Base-by-base conservation (phyloP, 768 basidiomycete species). In the Tubosaeta brunneosetosa region DNA sequence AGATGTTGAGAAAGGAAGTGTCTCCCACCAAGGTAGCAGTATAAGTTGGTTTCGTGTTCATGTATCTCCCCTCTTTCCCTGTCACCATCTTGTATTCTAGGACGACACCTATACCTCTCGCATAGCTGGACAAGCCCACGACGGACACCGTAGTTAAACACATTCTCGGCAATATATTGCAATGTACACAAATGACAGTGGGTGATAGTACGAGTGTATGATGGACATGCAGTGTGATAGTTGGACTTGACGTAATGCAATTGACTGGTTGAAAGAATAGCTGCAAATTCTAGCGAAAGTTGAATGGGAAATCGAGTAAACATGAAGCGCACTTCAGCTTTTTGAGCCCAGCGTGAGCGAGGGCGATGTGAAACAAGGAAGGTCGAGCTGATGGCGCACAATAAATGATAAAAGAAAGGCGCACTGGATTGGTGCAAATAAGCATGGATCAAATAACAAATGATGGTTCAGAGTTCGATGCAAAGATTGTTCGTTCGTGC, bases 1-100 rank as follows among this genome's bases (percentile, higher is more conserved):
- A 86, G 55, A 63, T 71, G 44, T 49, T 80, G 54, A 68, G 73
- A 56, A 76, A 73, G 55, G 73, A 79, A 50, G 60, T 70, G 5
- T 51, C 68, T 5, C 55, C 67, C 29, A 40, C 60, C 45, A 66
- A 61, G 31, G 41, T 57, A 19, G 25, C 45, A n/a, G 53, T 42
- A 11, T 68, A 51, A 40, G 41, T 40, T 49, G 32, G 55, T 48
- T 52, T 46, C 53, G 49, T 51, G 27, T 50, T 36, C 47, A 46
- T 43, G 44, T 54, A 65, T 56, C 49, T 27, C 7, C 47, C 29
- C 52, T 49, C 19, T 33, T 42, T 25, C 53, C 19, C 32, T 13
- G 43, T 52, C 52, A 51, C 26, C 51, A 57, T 50, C 51, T 48
- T 65, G 65, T 66, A 66, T 65, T 53, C 52, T 59, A 65, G 47